These are phyloP conservation scores for Termitomyces sp. DNA, from an alignment of 768 basidiomycete species.

Conservation along the genomic window DNA sequence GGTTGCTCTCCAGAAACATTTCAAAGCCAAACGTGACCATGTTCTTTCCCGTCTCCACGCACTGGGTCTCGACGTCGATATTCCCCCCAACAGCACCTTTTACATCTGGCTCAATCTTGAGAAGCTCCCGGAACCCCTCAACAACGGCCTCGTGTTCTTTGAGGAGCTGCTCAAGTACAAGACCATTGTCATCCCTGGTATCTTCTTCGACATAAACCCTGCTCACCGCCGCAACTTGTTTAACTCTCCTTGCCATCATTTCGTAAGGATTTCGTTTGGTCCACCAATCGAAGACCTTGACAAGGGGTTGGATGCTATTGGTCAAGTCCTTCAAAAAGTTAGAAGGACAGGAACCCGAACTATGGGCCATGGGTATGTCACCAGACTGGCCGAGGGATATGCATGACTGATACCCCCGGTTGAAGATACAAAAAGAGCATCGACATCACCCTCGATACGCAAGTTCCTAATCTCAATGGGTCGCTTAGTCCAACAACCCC, in stretches of 20 bases:
- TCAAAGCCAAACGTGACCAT: constrained; percentile 88
- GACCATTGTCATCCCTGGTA: constrained; percentile 88
- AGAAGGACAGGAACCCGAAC: constrained; percentile 51
- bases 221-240: constrained; percentile 84
- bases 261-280: constrained; percentile 83
- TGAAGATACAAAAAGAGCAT: constrained; percentile 27
- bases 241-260: constrained; percentile 87
- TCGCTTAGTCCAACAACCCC: constrained; percentile 10
- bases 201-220: constrained; percentile 84
- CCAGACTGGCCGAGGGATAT: not conserved
- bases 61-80: constrained; percentile 70
- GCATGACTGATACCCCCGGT: not conserved
- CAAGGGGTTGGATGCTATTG: constrained; percentile 84
- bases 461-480: constrained; percentile 13
- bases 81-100: constrained; percentile 81
- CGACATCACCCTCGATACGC: constrained; percentile 12
- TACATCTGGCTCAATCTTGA: constrained; percentile 93
- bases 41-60: constrained; percentile 76
- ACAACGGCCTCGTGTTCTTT: constrained; percentile 92
- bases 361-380: constrained; percentile 61
- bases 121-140: constrained; percentile 72
- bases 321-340: constrained; percentile 66
- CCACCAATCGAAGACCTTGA: constrained; percentile 78
- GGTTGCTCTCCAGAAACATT: constrained; percentile 83
- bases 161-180: constrained; percentile 89